These are phyloP conservation scores for Penicillium daleae DNA, from an alignment of 495 filamentous ascomycete genomes.

Conservation along the genomic window DNA sequence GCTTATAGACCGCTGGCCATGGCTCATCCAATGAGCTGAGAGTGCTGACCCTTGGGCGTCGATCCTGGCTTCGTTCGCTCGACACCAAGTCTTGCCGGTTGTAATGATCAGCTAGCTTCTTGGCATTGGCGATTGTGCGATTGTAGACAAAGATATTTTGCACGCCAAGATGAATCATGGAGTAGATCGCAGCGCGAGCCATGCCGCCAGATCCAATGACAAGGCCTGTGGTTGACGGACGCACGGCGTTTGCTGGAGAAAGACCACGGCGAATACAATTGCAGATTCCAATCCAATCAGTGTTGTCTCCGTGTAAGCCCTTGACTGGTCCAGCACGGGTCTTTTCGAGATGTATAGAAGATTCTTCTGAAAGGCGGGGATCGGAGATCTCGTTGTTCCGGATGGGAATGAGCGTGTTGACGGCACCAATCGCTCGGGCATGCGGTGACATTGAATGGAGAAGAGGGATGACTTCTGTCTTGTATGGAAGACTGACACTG, in stretches of 20 bases:
- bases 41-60: conserved; percentile 54
- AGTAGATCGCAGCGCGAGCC: conserved; percentile 79
- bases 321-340: conserved; percentile 64
- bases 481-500: conserved; percentile 74
- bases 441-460: conserved; percentile 73
- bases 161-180: conserved; percentile 74
- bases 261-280: conserved; percentile 71
- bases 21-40: conserved; percentile 56
- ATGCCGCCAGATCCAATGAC: conserved; percentile 81
- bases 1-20: conserved; percentile 67
- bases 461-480: conserved; percentile 70
- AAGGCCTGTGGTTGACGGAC: conserved; percentile 67
- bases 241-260: conserved; percentile 75
- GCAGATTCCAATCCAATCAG: conserved; percentile 79
- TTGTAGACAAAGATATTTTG: conserved; percentile 77
- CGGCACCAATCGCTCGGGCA: conserved; percentile 75
- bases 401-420: conserved; percentile 77
- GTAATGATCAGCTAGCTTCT: conserved; percentile 70
- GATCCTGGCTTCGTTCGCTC: conserved; percentile 18
- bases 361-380: conserved; percentile 42
- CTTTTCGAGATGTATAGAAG: conserved; percentile 55
- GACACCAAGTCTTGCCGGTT: conserved; percentile 50
- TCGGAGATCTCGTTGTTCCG: conserved; percentile 57
- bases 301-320: conserved; percentile 79
- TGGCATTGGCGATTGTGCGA: conserved; percentile 61